Base-by-base conservation (phyloP, 2,329 filamentous ascomycete species). In the Hymenoscyphus albidus region DNA sequence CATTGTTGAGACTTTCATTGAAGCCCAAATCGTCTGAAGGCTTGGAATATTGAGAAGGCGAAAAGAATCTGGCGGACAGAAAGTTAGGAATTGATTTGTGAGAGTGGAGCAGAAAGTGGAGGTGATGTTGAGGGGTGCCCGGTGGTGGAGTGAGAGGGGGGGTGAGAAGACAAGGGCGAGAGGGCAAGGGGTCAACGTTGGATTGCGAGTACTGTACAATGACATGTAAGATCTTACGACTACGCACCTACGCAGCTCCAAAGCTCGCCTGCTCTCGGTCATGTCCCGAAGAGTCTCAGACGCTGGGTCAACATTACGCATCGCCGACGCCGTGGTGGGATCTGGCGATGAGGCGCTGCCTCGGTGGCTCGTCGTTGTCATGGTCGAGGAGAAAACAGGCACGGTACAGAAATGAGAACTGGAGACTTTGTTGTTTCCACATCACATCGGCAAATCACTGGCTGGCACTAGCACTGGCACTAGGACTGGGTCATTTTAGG, bases 191-290 rank as follows among this genome's bases (percentile, higher is more conserved):
- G 27, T 27, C 27, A 27, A 27, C 27, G 27, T 27, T 35, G 35
- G 35, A n/a, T 35, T 35, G 9, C 9, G 35, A 35, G 9, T 35
- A 35, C 22, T 22, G 22, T 22, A 27, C 27, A 27, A 27, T 27
- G 27, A 27, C 27, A 27, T 27, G 27, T 27, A 27, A 27, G 27
- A 27, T 27, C 27, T 27, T 27, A 27, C 27, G 27, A 10, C 6
- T 5, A 56, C 40, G 16, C 69, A 74, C 72, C 73, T 74, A 39
- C 72, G 69, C 44, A 74, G 64, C 65, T 74, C 72, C n/a, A 73
- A 62, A 3, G 71, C 70, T 39, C 68, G 58, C 44, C 72, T 67
- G 39, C 67, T 70, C 60, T 70, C 65, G 31, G 59, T 66, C 64
- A 68, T 67, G 18, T 54, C 48, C 48, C 48, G 48, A 22, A 54